Base-by-base conservation (phyloP, 2,329 filamentous ascomycete species). In the Stagonosporopsis cucurbitacearum region DNA sequence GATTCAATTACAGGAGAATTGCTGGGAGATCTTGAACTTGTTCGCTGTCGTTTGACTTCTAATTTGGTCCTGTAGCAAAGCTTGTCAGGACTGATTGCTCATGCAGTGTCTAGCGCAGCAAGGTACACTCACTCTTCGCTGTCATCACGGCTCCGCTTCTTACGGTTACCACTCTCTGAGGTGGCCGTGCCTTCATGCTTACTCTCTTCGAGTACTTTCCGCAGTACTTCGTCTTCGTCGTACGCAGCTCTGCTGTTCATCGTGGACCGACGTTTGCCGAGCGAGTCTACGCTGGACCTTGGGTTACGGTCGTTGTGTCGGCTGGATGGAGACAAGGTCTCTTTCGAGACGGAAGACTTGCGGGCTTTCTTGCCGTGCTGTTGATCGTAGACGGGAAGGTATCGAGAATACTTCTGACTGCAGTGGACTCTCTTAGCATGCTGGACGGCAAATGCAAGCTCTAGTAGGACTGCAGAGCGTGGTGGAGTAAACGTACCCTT, bases 211-310 rank as follows among this genome's bases (percentile, higher is more conserved):
- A 99, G 92, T 26, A 94, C 95, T 64, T 90, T 86, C 50, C 92
- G 86, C 35, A 99, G 77, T 68, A 93, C 88, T 73, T 96, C 92
- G 66, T 96, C 93, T 76, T 99, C 95, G 63, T 98, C 93, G 67
- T 98, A 98, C 20, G 92, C 94, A 37, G 94, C 93, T 59, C 94
- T 87, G 74, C 95, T 99, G 72, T 98, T 96, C 92, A 98, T 97
- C 6, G 95, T 99, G 19, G 92, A 96, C 25, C 95, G 86, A 57
- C 95, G 86, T 75, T 97, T 98, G 33, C 88, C 87, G 48, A 85
- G 83, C 50, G 86, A 83, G 39, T 82, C 80, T 37, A 81, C 82
- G 63, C 80, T 85, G 44, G 78, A 77, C 56, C 82, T 76, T 22
- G 79, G 75, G 81, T 85, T 62, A 13, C 50, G 50, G 17, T 53